phyloP scores from a whole-genome alignment of 305 asterid genomes.

The Caryopteris hybrid region DNA sequence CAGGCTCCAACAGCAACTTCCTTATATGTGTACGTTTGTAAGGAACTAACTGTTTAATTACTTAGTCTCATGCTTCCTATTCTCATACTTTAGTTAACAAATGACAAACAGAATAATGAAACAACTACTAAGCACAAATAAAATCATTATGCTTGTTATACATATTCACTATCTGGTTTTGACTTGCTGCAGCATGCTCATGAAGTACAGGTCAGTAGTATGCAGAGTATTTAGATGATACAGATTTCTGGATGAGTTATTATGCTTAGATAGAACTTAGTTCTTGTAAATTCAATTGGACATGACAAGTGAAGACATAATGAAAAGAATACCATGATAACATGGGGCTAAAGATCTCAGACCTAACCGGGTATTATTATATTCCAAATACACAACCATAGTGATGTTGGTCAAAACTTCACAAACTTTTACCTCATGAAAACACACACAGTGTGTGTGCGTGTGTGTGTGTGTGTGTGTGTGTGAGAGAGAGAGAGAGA shows the following conservation, averaged over 20 bases:
- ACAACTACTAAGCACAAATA: not conserved
- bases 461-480: too few relatives aligned
- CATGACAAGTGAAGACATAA: not conserved
- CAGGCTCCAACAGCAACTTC: too few relatives aligned
- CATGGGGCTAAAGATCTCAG: not conserved
- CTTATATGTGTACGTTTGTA: not conserved
- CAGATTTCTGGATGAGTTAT: not conserved
- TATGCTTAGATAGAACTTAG: not conserved
- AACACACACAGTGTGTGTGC: not conserved
- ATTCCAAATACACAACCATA: not conserved
- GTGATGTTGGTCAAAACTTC: not conserved
- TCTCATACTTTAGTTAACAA: not conserved
- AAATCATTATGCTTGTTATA: not conserved
- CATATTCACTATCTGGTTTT: not conserved
- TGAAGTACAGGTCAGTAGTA: not conserved
- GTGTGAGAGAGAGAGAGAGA: not conserved
- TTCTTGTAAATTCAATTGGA: not conserved
- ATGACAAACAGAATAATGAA: not conserved
- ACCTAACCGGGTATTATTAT: not conserved
- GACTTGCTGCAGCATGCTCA: not conserved
- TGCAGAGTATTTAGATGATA: not conserved
- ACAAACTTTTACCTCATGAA: not conserved
- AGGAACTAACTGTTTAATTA: not conserved
- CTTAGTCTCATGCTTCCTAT: conserved; percentile 3
- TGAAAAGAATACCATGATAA: too few relatives aligned